Evolutionary conservation across 345 rosid genomes (phyloP).

Genomic region (Populus tremula): DNA sequence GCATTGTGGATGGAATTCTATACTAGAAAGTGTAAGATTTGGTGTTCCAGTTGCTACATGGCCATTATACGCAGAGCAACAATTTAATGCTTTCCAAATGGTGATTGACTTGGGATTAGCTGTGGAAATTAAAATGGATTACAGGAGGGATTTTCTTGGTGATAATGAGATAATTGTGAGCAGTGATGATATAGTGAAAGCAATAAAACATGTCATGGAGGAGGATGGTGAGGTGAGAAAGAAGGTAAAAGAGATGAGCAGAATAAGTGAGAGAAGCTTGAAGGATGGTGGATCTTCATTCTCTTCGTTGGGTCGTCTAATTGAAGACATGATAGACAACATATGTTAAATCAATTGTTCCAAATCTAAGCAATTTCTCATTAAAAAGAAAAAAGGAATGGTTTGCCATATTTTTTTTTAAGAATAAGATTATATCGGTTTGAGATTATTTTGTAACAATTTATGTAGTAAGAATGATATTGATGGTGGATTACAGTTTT

Average conservation of each 20-base stretch:
- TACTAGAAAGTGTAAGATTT: constrained; percentile 2
- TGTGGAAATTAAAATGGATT: not conserved
- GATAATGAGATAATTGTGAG: not conserved
- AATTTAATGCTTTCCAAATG: constrained; percentile 5
- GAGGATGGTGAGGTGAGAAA: not conserved
- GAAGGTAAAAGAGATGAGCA: constrained; percentile 7
- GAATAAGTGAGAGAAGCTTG: not conserved
- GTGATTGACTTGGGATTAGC: constrained; percentile 8
- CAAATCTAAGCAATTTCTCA: too few species aligned
- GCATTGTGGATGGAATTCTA: constrained; percentile 16
- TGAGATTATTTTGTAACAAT: too few species aligned
- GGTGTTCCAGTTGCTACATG: constrained; percentile 14
- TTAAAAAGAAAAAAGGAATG: too few species aligned
- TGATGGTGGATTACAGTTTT: too few species aligned
- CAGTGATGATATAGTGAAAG: not conserved
- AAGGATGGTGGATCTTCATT: constrained; percentile 4
- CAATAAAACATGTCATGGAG: constrained; percentile 2
- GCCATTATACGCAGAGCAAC: constrained; percentile 13
- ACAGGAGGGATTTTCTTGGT: not conserved
- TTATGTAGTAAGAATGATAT: too few species aligned
- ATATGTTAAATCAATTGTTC: too few species aligned
- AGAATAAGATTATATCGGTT: too few species aligned
- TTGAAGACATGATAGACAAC: not conserved
- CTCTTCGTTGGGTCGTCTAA: not conserved
- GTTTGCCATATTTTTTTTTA: too few species aligned